phyloP scores from a whole-genome alignment of 495 filamentous ascomycete genomes.

The Aspergillus ellipticus region DNA sequence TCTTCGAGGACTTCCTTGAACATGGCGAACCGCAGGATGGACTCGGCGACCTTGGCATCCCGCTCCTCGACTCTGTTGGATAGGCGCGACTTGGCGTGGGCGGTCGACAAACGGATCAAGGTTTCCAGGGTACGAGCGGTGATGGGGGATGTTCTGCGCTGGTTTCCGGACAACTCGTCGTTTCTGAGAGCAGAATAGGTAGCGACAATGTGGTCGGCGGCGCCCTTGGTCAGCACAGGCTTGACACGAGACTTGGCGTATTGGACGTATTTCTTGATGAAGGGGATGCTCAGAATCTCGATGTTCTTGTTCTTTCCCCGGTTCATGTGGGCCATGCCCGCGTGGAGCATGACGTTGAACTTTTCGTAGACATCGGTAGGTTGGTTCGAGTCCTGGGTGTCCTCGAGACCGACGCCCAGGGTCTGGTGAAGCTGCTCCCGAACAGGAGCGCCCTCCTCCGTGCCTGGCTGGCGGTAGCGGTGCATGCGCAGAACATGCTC shows the following conservation, averaged over 20 bases:
- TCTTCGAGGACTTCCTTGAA: constrained; percentile 97
- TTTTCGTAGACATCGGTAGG: constrained; percentile 94
- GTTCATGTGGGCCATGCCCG: constrained; percentile 74
- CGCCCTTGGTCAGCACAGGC: constrained; percentile 87
- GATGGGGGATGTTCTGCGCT: constrained; percentile 89
- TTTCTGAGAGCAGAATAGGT: constrained; percentile 95
- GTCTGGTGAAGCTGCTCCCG: constrained; percentile 82
- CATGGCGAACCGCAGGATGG: constrained; percentile 88
- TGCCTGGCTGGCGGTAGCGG: constrained; percentile 88
- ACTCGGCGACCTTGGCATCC: constrained; percentile 84
- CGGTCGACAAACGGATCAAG: constrained; percentile 92
- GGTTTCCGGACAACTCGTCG: constrained; percentile 91
- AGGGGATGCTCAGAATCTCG: constrained; percentile 95
- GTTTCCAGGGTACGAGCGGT: constrained; percentile 97
- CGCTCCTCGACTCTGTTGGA: constrained; percentile 90
- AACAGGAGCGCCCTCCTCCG: constrained; percentile 92
- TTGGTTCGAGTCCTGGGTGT: constrained; percentile 64
- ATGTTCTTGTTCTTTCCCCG: constrained; percentile 70
- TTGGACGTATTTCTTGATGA: constrained; percentile 99
- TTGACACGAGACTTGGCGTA: constrained; percentile 93
- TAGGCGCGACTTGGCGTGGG: constrained; percentile 90
- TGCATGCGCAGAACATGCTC: constrained; percentile 99
- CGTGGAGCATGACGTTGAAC: constrained; percentile 92
- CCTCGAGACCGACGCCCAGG: constrained; percentile 83
- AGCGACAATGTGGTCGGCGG: constrained; percentile 84